phyloP scores from a whole-genome alignment of 169 alveolate species.

The Plasmodium reichenowi region DNA sequence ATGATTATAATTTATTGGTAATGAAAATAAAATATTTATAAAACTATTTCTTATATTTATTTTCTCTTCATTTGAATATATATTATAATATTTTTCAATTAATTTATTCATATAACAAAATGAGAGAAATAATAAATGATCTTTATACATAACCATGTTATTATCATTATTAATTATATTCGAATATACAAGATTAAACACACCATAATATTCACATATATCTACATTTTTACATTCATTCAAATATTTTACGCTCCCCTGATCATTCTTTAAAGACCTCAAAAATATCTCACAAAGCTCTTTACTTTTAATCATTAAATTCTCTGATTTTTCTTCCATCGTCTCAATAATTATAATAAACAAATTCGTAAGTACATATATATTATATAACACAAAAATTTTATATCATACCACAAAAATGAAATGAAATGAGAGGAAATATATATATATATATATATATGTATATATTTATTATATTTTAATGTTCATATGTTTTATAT shows the following conservation, averaged over 20 bases:
- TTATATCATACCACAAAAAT: too few relatives aligned
- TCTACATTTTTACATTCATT: slow-evolving; percentile 61
- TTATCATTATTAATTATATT: slow-evolving; percentile 17
- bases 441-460: too few relatives aligned
- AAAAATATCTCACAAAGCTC: slow-evolving; percentile 42
- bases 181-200: slow-evolving; percentile 29
- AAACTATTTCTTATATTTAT: slow-evolving; percentile 41
- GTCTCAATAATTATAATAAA: too few relatives aligned
- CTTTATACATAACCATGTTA: slow-evolving; percentile 7
- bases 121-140: slow-evolving; percentile 35
- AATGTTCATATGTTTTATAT: too few relatives aligned
- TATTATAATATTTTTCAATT: slow-evolving; percentile 18
- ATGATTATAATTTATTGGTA: slow-evolving; percentile 27
- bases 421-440: too few relatives aligned
- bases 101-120: slow-evolving; percentile 64
- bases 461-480: too few relatives aligned
- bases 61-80: slow-evolving; percentile 28
- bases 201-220: slow-evolving; percentile 30
- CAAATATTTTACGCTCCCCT: slow-evolving; percentile 29
- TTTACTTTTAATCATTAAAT: slow-evolving; percentile 23
- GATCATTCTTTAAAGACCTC: slow-evolving; percentile 37
- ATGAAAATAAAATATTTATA: slow-evolving; percentile 27
- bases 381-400: too few relatives aligned
- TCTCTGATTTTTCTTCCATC: too few relatives aligned
- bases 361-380: too few relatives aligned